A percentile compares a stretch with the other conserved stretches of the same genome.
These are phyloP conservation scores for Globisporangium ultimum DNA, from an alignment of 352 stramenopile genomes.

Conservation along the genomic window DNA sequence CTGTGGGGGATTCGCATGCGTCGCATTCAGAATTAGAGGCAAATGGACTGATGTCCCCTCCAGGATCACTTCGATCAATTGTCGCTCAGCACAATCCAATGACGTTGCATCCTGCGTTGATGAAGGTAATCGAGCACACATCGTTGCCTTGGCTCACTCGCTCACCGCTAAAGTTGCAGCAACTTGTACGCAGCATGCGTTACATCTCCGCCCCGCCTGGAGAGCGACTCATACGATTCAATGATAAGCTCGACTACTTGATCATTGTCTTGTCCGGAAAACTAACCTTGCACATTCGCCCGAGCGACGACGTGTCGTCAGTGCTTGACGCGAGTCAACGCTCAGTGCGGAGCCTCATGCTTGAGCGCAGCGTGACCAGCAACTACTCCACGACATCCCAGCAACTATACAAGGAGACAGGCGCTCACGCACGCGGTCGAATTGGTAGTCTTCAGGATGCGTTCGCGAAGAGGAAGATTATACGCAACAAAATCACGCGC, in stretches of 20 bases:
- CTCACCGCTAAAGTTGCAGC: constrained; percentile 29
- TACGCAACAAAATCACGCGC: constrained; percentile 15
- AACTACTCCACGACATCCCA: constrained; percentile 72
- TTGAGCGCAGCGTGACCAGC: constrained; percentile 56
- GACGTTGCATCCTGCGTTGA: constrained; percentile 16
- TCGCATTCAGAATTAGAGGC: not conserved
- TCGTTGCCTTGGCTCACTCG: constrained; percentile 27
- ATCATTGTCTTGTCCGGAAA: constrained; percentile 45
- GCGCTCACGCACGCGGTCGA: not conserved
- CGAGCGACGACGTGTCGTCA: constrained; percentile 33
- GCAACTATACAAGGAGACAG: constrained; percentile 33
- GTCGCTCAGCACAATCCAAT: constrained; percentile 2
- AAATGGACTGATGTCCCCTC: not conserved
- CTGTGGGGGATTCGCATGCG: not conserved
- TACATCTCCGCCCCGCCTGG: constrained; percentile 27
- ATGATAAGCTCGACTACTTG: constrained; percentile 40
- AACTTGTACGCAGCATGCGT: constrained; percentile 34
- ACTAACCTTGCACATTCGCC: constrained; percentile 35
- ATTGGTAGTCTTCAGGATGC: constrained; percentile 1
- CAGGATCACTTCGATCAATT: constrained; percentile 10
- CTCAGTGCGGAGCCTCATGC: constrained; percentile 47
- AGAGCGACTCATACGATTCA: constrained; percentile 33
- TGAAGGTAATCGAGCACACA: constrained; percentile 25
- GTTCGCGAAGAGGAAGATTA: constrained; percentile 12
- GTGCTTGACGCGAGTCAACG: constrained; percentile 52